Evolutionary conservation across 139 green algal genomes (phyloP).

Genomic region (Eudorina sp.): DNA sequence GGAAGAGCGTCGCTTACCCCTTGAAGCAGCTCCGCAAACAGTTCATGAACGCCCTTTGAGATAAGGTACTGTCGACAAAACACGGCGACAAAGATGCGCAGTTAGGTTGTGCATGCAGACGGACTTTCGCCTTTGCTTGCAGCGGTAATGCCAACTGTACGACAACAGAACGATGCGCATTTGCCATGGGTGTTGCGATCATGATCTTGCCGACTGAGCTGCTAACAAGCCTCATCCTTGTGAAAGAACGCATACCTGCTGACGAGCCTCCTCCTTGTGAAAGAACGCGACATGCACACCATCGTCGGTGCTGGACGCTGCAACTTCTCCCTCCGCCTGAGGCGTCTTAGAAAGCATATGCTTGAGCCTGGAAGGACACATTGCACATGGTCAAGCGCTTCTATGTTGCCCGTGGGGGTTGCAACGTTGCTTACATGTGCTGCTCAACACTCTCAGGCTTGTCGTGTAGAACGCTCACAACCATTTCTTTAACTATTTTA

Average conservation of each 20-base stretch:
- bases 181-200: too few relatives aligned
- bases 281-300: slow-evolving; percentile 2
- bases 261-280: background rate
- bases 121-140: too few relatives aligned
- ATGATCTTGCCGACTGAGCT: too few relatives aligned
- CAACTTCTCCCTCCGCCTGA: background rate
- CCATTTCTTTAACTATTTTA: slow-evolving; percentile 31
- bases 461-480: background rate
- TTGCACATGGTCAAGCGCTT: too few relatives aligned
- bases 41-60: background rate
- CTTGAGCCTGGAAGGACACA: slow-evolving; percentile 7
- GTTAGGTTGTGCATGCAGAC: too few relatives aligned
- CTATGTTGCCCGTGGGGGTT: too few relatives aligned
- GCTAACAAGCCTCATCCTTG: background rate
- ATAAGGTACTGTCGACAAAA: slow-evolving; percentile 12
- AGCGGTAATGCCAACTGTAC: too few relatives aligned
- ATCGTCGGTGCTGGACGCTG: background rate
- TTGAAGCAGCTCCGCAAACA: slow-evolving; percentile 26
- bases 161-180: too few relatives aligned
- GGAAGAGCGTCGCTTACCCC: too few relatives aligned
- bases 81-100: too few relatives aligned
- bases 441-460: slow-evolving; percentile 2
- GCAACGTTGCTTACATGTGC: slow-evolving; percentile 26
- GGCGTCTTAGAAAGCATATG: background rate
- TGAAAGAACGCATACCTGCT: slow-evolving; percentile 10